These are phyloP conservation scores for Suillus subalutaceus DNA, from an alignment of 768 basidiomycete genomes.

Conservation along the genomic window DNA sequence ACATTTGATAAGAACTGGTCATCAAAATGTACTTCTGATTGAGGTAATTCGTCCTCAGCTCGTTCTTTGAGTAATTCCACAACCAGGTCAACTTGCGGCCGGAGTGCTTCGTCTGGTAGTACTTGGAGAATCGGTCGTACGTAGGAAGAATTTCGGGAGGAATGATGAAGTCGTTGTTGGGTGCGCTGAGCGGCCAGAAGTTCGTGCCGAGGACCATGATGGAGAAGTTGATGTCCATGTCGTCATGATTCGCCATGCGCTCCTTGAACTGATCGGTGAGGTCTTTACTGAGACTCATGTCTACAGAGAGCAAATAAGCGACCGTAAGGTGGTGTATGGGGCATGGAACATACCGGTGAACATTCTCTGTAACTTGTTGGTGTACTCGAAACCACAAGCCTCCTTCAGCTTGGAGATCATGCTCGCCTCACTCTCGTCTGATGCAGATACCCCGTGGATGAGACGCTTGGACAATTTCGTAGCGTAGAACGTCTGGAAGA, in stretches of 20 bases:
- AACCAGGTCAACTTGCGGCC: conserved; percentile 97
- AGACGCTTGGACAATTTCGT: conserved; percentile 93
- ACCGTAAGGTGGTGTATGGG: background rate
- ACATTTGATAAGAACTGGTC: conserved; percentile 95
- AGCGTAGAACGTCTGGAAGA: conserved; percentile 97
- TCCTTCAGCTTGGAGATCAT: conserved; percentile 99
- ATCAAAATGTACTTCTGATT: conserved; percentile 96
- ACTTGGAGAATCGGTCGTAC: conserved; percentile 89
- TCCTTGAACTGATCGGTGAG: conserved; percentile 94
- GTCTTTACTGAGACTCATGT: conserved; percentile 95
- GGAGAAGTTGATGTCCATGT: conserved; percentile 87
- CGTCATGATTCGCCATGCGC: conserved; percentile 85
- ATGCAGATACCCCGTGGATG: conserved; percentile 87
- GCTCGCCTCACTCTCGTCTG: conserved; percentile 94
- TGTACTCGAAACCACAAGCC: conserved; percentile 96
- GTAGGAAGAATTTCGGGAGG: conserved; percentile 86
- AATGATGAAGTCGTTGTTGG: conserved; percentile 83
- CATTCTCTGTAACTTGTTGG: conserved; percentile 95
- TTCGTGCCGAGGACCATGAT: conserved; percentile 95
- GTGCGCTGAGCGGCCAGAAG: conserved; percentile 92
- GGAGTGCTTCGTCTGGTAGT: conserved; percentile 92
- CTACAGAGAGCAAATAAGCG: conserved; percentile 43
- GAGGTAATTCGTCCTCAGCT: conserved; percentile 90
- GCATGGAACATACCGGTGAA: conserved; percentile 71
- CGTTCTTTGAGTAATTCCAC: conserved; percentile 98